Evolutionary conservation across 2,329 filamentous ascomycete species (phyloP).

Genomic region (Epichloe typhina): DNA sequence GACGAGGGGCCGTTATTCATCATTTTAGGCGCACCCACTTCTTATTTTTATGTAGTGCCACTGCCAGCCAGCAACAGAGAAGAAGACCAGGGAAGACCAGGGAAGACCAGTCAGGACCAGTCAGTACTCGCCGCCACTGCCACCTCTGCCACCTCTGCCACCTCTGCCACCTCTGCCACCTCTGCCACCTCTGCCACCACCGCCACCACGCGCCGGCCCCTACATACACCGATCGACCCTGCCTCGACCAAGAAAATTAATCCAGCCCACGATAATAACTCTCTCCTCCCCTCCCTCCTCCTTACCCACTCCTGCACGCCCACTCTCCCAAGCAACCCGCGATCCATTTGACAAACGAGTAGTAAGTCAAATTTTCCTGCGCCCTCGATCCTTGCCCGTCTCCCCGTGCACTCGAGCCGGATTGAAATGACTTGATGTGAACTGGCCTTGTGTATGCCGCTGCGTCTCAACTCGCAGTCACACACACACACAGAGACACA

Average conservation of each 20-base stretch:
- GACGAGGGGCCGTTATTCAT: no score
- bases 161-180: not conserved
- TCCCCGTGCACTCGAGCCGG: not conserved
- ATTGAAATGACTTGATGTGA: not conserved
- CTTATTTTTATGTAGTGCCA: no score
- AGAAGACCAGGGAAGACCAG: not conserved
- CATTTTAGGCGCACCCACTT: no score
- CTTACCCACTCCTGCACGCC: slow-evolving; percentile 6
- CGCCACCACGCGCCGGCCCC: not conserved
- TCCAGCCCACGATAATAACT: slow-evolving; percentile 6
- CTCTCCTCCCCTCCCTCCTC: slow-evolving; percentile 1
- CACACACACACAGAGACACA: not conserved
- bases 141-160: no score
- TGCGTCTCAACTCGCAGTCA: not conserved
- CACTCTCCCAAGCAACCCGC: slow-evolving; percentile 4
- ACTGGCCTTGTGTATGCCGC: not conserved
- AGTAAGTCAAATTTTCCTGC: slow-evolving; percentile 7
- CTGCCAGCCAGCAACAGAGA: no score
- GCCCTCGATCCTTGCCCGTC: slow-evolving; percentile 1
- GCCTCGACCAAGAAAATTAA: slow-evolving; percentile 5
- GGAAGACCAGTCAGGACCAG: not conserved
- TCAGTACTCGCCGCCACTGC: not conserved
- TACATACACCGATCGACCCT: not conserved
- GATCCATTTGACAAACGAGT: slow-evolving; percentile 9
- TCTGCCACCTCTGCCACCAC: not conserved